These are phyloP conservation scores for Oryza punctata DNA, from an alignment of 176 grass and related monocot genomes.

Conservation along the genomic window DNA sequence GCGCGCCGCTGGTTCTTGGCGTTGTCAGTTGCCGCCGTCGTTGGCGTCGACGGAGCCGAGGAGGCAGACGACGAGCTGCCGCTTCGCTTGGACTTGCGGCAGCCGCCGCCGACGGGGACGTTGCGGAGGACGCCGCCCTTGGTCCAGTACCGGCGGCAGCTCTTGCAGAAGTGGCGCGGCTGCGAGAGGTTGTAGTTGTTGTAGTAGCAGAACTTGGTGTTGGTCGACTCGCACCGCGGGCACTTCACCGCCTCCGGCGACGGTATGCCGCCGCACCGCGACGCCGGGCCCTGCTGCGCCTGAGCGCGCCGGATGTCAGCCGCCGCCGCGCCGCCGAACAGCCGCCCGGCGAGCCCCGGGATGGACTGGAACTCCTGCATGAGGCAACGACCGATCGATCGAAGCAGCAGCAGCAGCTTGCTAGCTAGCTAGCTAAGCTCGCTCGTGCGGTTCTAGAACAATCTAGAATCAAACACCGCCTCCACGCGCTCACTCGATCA, in stretches of 20 bases:
- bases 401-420: not conserved
- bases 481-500: not conserved
- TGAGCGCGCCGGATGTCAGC: conserved; percentile 35
- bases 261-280: conserved; percentile 27
- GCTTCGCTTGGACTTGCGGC: conserved; percentile 65
- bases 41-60: conserved; percentile 30
- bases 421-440: not conserved
- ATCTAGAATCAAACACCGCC: conserved; percentile 10
- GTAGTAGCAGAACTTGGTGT: conserved; percentile 99
- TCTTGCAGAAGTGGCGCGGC: conserved; percentile 97
- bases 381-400: not conserved
- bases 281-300: conserved; percentile 26
- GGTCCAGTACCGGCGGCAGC: conserved; percentile 96
- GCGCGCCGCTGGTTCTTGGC: conserved; percentile 44
- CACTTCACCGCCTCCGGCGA: conserved; percentile 70
- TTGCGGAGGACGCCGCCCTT: conserved; percentile 89
- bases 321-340: conserved; percentile 48
- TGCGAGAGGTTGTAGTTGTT: conserved; percentile 97
- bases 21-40: conserved; percentile 11
- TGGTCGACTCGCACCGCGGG: conserved; percentile 86
- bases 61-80: conserved; percentile 19
- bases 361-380: conserved; percentile 71
- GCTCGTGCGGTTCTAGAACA: conserved; percentile 1
- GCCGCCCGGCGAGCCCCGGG: conserved; percentile 48
- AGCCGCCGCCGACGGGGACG: conserved; percentile 84